Evolutionary conservation across 78 protist species (phyloP).

Genomic region (Abeoforma whisleri): DNA sequence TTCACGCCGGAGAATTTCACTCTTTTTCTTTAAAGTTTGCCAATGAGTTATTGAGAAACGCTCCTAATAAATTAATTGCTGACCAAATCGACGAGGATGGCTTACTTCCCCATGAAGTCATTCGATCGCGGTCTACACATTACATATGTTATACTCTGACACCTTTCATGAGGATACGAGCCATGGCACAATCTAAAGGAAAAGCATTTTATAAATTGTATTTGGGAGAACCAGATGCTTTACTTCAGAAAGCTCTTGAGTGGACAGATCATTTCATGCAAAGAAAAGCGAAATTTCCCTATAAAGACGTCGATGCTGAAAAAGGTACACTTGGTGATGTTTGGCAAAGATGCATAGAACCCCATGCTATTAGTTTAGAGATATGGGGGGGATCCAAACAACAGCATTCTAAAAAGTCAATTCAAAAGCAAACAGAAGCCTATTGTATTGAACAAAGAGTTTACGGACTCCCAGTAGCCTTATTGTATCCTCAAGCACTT

Average conservation of each 20-base stretch:
- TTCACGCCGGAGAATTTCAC: not conserved
- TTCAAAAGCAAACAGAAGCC: constrained; percentile 1
- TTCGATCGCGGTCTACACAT: not conserved
- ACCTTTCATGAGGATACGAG: not conserved
- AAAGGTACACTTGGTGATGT: not conserved
- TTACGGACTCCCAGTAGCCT: not conserved
- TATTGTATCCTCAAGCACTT: no score
- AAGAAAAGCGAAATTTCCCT: not conserved
- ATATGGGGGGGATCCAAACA: not conserved
- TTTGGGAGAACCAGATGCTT: not conserved
- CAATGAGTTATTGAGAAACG: not conserved
- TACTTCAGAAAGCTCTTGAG: not conserved
- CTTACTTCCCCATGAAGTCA: no score
- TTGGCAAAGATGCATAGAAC: constrained; percentile 13
- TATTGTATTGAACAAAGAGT: not conserved
- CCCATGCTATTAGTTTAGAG: not conserved
- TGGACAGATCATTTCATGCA: no score
- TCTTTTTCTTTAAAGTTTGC: not conserved
- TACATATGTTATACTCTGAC: not conserved
- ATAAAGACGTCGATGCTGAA: not conserved
- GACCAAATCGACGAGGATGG: not conserved
- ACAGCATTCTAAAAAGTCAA: not conserved
- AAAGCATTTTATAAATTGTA: not conserved
- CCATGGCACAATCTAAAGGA: not conserved
- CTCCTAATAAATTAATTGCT: not conserved